phyloP scores from a whole-genome alignment of 805 yeast species.

The Monosporozyma solicola region DNA sequence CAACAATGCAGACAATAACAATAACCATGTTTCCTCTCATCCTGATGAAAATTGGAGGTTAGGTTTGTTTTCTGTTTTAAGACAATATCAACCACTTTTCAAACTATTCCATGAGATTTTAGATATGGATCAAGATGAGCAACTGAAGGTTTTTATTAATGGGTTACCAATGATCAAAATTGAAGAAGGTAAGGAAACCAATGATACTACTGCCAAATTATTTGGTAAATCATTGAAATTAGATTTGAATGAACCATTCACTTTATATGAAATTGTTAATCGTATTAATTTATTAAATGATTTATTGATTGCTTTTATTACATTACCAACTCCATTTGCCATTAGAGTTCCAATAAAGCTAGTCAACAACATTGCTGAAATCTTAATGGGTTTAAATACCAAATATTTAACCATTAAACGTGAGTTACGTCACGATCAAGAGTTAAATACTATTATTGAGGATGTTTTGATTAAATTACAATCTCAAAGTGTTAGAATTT shows the following conservation, averaged over 20 bases:
- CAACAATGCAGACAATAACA: slow-evolving; percentile 26
- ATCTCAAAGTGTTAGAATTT: slow-evolving; percentile 35
- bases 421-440: slow-evolving; percentile 47
- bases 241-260: slow-evolving; percentile 48
- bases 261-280: slow-evolving; percentile 43
- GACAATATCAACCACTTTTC: slow-evolving; percentile 47
- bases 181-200: slow-evolving; percentile 4
- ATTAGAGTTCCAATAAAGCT: slow-evolving; percentile 57
- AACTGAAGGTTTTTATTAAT: slow-evolving; percentile 34
- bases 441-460: slow-evolving; percentile 37
- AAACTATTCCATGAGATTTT: slow-evolving; percentile 51
- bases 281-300: slow-evolving; percentile 41
- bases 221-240: slow-evolving; percentile 44
- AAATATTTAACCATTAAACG: slow-evolving; percentile 47
- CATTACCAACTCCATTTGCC: slow-evolving; percentile 46
- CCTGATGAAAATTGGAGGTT: slow-evolving; percentile 39
- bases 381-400: slow-evolving; percentile 45
- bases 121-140: slow-evolving; percentile 48
- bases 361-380: slow-evolving; percentile 43
- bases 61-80: slow-evolving; percentile 40
- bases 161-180: slow-evolving; percentile 28
- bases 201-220: slow-evolving; percentile 6
- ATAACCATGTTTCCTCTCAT: slow-evolving; percentile 28
- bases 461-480: slow-evolving; percentile 40
- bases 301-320: slow-evolving; percentile 38